phyloP scores from a whole-genome alignment of 73 alveolate genomes.

The Paramecium octaurelia region DNA sequence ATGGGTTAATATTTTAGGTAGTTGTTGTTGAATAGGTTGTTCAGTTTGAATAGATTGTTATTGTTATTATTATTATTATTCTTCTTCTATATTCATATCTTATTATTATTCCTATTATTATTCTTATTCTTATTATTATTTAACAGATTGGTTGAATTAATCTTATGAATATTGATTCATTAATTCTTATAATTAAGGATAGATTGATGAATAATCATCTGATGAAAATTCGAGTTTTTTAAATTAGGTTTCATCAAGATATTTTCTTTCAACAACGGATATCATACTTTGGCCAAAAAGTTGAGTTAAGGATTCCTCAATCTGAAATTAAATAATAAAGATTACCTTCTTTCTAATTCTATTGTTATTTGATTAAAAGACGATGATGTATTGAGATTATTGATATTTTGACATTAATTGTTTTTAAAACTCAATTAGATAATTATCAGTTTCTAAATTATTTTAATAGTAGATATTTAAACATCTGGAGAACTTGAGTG shows the following conservation, averaged over 20 bases:
- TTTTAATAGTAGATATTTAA: conserved; percentile 25
- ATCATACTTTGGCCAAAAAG: neutral
- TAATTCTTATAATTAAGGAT: neutral
- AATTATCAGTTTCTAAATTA: neutral
- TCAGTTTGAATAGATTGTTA: neutral
- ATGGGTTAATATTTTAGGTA: neutral
- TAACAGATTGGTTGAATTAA: neutral
- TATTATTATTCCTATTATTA: neutral
- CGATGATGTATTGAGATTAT: neutral
- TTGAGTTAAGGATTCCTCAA: conserved; percentile 4
- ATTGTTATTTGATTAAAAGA: neutral
- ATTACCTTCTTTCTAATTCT: conserved; percentile 15
- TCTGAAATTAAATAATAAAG: neutral
- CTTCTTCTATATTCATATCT: neutral
- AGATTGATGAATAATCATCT: neutral
- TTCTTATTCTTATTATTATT: neutral
- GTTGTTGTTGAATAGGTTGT: neutral
- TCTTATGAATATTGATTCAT: neutral
- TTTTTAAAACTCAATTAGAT: neutral
- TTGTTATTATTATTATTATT: neutral
- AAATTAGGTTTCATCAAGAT: conserved; percentile 11
- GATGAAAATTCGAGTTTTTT: neutral
- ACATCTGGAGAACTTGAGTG: conserved; percentile 56
- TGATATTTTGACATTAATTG: neutral
- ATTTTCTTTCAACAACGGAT: neutral